Conservation (phyloP, 202 grass and related monocot genomes). For the Setaria italica region DNA sequence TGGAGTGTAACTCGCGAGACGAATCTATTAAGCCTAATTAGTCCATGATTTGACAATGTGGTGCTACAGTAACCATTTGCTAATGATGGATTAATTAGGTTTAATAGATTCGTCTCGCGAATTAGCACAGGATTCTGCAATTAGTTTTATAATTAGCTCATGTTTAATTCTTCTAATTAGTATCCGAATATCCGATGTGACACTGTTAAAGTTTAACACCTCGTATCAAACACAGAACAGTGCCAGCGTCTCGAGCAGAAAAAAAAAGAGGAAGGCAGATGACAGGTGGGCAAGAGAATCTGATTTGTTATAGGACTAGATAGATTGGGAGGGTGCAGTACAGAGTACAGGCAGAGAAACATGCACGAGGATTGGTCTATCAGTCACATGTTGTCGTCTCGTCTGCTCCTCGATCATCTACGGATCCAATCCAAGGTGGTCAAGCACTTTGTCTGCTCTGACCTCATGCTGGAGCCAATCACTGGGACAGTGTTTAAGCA, state of each 20-base stretch:
- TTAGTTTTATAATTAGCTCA: too few species aligned
- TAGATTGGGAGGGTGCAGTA: neutral
- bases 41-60: too few species aligned
- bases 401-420: neutral
- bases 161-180: too few species aligned
- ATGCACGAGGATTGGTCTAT: neutral
- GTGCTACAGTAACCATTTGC: too few species aligned
- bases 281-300: slow-evolving; percentile 37
- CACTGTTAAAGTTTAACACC: too few species aligned
- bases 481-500: neutral
- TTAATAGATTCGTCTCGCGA: too few species aligned
- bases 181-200: too few species aligned
- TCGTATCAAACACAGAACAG: too few species aligned
- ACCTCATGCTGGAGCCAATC: neutral
- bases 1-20: too few species aligned
- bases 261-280: neutral
- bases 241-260: neutral
- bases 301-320: neutral
- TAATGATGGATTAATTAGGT: too few species aligned
- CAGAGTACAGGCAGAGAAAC: neutral
- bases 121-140: too few species aligned
- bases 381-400: slow-evolving; percentile 12
- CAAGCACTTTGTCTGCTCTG: neutral
- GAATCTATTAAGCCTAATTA: too few species aligned
- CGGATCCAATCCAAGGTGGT: slow-evolving; percentile 1